phyloP scores from a whole-genome alignment of 1,284 basidiomycete genomes.

The Trametes sp. region DNA sequence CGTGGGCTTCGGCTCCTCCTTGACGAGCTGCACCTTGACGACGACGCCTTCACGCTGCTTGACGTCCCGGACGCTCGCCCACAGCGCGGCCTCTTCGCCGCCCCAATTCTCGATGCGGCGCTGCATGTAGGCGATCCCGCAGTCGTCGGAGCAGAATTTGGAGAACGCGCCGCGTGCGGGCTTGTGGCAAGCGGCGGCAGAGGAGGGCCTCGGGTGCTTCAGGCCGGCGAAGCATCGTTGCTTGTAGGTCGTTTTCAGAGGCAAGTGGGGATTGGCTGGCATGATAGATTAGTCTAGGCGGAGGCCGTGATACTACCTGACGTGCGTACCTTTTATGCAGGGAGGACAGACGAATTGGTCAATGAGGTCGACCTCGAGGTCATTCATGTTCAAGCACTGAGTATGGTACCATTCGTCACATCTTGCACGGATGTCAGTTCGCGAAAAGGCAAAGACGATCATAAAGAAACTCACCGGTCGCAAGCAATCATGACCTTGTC shows the following conservation, averaged over 20 bases:
- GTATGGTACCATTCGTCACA: constrained; percentile 94
- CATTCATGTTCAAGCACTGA: constrained; percentile 78
- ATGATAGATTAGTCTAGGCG: neutral
- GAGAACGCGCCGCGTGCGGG: constrained; percentile 81
- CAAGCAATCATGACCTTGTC: constrained; percentile 90
- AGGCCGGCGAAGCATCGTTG: constrained; percentile 73
- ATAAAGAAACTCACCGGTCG: constrained; percentile 66
- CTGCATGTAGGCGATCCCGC: constrained; percentile 74
- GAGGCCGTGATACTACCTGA: neutral
- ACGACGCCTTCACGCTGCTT: constrained; percentile 75
- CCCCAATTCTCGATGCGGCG: constrained; percentile 68
- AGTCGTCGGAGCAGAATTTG: constrained; percentile 86
- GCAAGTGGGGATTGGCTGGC: constrained; percentile 65
- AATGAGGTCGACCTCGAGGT: constrained; percentile 80
- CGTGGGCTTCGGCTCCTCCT: constrained; percentile 13
- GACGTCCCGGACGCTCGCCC: constrained; percentile 75
- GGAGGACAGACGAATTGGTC: constrained; percentile 87
- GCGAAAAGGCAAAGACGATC: constrained; percentile 4
- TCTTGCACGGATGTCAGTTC: constrained; percentile 47
- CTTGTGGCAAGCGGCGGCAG: constrained; percentile 74
- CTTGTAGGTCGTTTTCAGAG: constrained; percentile 81
- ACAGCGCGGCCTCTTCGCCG: constrained; percentile 65
- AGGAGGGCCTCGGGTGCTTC: constrained; percentile 64
- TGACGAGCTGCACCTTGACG: constrained; percentile 40
- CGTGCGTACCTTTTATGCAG: constrained; percentile 72